Evolutionary conservation across 257 asterid genomes (phyloP).

Genomic region (Solanum dulcamara): DNA sequence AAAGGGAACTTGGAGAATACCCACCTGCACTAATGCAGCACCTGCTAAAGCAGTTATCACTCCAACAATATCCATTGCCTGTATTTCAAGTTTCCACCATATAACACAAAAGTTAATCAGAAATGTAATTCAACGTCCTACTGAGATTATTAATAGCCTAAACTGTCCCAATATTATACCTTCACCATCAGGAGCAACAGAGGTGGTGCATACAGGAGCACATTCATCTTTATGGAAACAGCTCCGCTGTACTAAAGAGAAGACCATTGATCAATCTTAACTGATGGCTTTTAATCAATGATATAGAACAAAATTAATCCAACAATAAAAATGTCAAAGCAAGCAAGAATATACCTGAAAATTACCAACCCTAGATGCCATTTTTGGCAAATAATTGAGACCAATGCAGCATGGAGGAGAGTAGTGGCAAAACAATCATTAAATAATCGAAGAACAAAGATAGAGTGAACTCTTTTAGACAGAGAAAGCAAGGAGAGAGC

Average conservation of each 20-base stretch:
- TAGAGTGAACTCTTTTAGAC: slow-evolving; percentile 87
- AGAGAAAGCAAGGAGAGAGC: slow-evolving; percentile 70
- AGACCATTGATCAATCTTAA: slow-evolving; percentile 13
- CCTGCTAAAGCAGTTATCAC: slow-evolving; percentile 80
- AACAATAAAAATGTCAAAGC: neutral
- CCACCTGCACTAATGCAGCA: slow-evolving; percentile 95
- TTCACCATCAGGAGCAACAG: slow-evolving; percentile 66
- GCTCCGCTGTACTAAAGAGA: slow-evolving; percentile 77
- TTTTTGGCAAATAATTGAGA: slow-evolving; percentile 64
- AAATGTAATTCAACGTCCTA: neutral
- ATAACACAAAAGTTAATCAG: slow-evolving; percentile 1
- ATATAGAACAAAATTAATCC: neutral
- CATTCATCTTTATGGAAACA: slow-evolving; percentile 92
- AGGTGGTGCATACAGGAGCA: slow-evolving; percentile 83
- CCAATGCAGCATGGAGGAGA: slow-evolving; percentile 64
- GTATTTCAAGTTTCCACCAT: slow-evolving; percentile 17
- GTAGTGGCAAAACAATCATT: slow-evolving; percentile 96
- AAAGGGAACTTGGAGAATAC: slow-evolving; percentile 1
- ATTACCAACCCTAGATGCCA: slow-evolving; percentile 91
- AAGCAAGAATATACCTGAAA: slow-evolving; percentile 56
- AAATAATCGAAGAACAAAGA: slow-evolving; percentile 90
- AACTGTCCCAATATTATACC: slow-evolving; percentile 27
- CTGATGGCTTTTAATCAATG: neutral
- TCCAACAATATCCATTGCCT: slow-evolving; percentile 88
- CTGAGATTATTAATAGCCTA: neutral